Evolutionary conservation across 1,139 yeast genomes (phyloP), one percentile per base, ranked within the genome.

Genomic region (Taphrina betulina): DNA sequence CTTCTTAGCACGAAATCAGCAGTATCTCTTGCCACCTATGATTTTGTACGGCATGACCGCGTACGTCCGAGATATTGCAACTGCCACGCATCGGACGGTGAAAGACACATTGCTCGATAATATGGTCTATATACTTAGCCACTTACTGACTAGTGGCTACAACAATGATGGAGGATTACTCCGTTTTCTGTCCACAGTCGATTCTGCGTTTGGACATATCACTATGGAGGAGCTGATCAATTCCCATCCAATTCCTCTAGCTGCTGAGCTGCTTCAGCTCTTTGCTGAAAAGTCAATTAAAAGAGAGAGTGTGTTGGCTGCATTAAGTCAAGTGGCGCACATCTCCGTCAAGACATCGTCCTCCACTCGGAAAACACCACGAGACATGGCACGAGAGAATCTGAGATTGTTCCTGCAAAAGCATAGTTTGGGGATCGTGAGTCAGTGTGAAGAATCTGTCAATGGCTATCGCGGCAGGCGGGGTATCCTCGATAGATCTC

Each of bases 351-450:
- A 52, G 22, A 19, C 33, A 1, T 35, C 46, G 8, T 33, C 48
- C 10, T 7, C 40, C 8, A 35, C 51, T 7, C 35, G 48, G 28
- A 53, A 52, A 24, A 33, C 48, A 5, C 54, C 60, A 0, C 65
- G 66, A 24, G 69, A 67, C 37, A 61, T 61, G 8, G 43, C 54
- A 5, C 26, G 60, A 2, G 66, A 74, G 14, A 38, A 48, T 28
- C 53, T 43, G 19, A 23, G 19, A 16, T 44, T 42, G 2, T 74
- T 71, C 52, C 69, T 83, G 20, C 78, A 78, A 24, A 79, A 78
- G 41, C 78, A 83, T 65, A 81, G 89, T 2, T 72, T 90, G 40
- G 95, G 94, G 58, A 75, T 92, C 29, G 83, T 88, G 1, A 95
- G 83, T 59, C 77, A 80, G 45, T 85, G 90, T 62, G 83, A 95